These are phyloP conservation scores for Hyaloperonospora arabidopsidis DNA, from an alignment of 352 stramenopile species.

Conservation along the genomic window DNA sequence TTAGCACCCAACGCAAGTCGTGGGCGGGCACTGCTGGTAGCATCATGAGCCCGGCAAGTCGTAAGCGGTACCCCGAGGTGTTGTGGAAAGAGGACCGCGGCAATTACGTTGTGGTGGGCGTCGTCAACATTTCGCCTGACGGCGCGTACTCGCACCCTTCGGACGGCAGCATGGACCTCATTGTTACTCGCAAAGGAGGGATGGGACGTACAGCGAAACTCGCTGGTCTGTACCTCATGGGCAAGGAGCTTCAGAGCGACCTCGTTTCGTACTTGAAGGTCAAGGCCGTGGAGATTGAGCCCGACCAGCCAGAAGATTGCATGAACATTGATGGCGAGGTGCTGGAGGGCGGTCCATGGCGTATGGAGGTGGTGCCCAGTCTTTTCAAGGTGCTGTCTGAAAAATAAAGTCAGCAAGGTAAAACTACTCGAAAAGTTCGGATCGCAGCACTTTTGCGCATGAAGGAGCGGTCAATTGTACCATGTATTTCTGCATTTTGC, in stretches of 20 bases:
- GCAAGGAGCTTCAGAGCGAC: constrained; percentile 60
- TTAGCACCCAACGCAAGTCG: constrained; percentile 52
- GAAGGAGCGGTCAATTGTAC: constrained; percentile 10
- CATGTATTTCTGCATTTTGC: neutral
- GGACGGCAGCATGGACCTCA: constrained; percentile 70
- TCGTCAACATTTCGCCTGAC: constrained; percentile 65
- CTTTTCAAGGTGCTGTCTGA: constrained; percentile 82
- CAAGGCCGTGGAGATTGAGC: constrained; percentile 64
- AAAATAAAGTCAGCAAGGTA: constrained; percentile 63
- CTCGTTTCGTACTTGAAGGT: constrained; percentile 75
- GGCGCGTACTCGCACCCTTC: constrained; percentile 66
- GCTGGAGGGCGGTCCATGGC: constrained; percentile 53
- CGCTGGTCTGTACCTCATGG: constrained; percentile 55
- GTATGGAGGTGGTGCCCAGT: constrained; percentile 81
- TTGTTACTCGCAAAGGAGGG: constrained; percentile 62
- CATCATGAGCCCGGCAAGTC: constrained; percentile 54
- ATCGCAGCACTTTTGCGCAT: no score
- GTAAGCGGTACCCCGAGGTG: constrained; percentile 47
- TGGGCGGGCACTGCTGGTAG: constrained; percentile 49
- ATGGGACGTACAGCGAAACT: constrained; percentile 40
- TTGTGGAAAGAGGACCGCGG: constrained; percentile 60
- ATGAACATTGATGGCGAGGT: constrained; percentile 85
- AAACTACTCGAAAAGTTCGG: no score
- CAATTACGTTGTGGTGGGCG: constrained; percentile 59
- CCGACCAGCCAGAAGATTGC: constrained; percentile 48